Conservation (phyloP, 208 protist genomes). For the Wallacemonas sp. region DNA sequence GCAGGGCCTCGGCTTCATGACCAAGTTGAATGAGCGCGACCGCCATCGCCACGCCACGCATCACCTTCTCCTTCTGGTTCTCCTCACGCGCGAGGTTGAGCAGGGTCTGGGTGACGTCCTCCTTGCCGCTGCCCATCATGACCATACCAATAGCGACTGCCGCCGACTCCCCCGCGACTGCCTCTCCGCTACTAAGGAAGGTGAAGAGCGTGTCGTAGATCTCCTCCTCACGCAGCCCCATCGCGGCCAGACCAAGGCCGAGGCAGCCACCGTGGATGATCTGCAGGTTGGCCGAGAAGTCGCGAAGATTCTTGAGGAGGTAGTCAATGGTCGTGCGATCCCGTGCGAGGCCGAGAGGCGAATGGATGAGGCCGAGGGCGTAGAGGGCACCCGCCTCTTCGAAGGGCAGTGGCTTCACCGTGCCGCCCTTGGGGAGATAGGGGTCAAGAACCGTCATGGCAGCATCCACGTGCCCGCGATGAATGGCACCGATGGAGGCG, state of each 20-base stretch:
- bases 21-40: conserved; percentile 97
- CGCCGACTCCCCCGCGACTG: conserved; percentile 97
- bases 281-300: conserved; percentile 77
- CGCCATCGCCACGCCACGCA: conserved; percentile 96
- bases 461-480: conserved; percentile 94
- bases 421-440: conserved; percentile 89
- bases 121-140: conserved; percentile 96
- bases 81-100: conserved; percentile 93
- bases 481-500: conserved; percentile 97
- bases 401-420: conserved; percentile 82
- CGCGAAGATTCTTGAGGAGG: conserved; percentile 65
- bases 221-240: conserved; percentile 88
- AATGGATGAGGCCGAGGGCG: conserved; percentile 98
- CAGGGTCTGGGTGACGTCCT: conserved; percentile 90
- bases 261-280: conserved; percentile 98
- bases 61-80: conserved; percentile 99
- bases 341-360: conserved; percentile 87
- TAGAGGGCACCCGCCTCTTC: conserved; percentile 97
- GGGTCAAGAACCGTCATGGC: conserved; percentile 86
- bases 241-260: conserved; percentile 94
- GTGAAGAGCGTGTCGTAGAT: conserved; percentile 96
- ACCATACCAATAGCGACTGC: conserved; percentile 98
- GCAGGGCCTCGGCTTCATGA: conserved; percentile 94
- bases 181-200: conserved; percentile 94
- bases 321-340: conserved; percentile 80